Base-by-base conservation (phyloP, 2,329 filamentous ascomycete genomes). In the Coniochaeta hoffmannii region DNA sequence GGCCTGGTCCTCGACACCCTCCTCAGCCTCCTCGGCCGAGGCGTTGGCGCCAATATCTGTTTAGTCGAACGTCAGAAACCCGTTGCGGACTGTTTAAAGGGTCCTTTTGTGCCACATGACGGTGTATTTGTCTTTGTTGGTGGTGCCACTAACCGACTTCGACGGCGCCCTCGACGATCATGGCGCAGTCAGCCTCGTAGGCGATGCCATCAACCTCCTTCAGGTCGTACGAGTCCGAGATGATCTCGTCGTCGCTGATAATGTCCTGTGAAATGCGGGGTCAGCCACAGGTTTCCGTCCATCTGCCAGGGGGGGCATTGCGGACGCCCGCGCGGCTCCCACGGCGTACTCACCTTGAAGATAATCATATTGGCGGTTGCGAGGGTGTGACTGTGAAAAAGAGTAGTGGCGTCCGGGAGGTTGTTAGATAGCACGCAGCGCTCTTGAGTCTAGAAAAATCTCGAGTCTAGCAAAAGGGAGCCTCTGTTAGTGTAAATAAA, bases 11-110 rank as follows among this genome's bases (percentile, higher is more conserved):
- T 96, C 92, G 65, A 85, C 65, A 62, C 73, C 87, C 66, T 92
- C 90, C 0, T 86, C 89, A 55, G 79, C 89, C 71, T 88, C 93
- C 80, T 97, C 94, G 60, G 94, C 92, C 66, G 93, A 97, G 66
- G 94, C 89, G 77, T 99, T 99, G 80, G 92, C 94, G 73, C 94
- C 94, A 68, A 82, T 94, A 74, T 94, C 88, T 90, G 56, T 31
- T 7, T 8, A 22, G 10, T 11, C 10, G 6, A 26, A 11, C 4
- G 22, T 19, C 17, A 41, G 36, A n/a, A n/a, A n/a, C n/a, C n/a
- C n/a, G n/a, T n/a, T n/a, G n/a, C n/a, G n/a, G n/a, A n/a, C n/a
- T n/a, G n/a, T n/a, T n/a, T n/a, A n/a, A n/a, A n/a, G n/a, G n/a
- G n/a, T n/a, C n/a, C 3, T 10, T 41, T 19, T 19, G 12, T 32